Percentiles rank a stretch among this genome's conserved stretches.
Conservation (phyloP, 2,329 filamentous ascomycete genomes). For the Diaporthe citriasiana region DNA sequence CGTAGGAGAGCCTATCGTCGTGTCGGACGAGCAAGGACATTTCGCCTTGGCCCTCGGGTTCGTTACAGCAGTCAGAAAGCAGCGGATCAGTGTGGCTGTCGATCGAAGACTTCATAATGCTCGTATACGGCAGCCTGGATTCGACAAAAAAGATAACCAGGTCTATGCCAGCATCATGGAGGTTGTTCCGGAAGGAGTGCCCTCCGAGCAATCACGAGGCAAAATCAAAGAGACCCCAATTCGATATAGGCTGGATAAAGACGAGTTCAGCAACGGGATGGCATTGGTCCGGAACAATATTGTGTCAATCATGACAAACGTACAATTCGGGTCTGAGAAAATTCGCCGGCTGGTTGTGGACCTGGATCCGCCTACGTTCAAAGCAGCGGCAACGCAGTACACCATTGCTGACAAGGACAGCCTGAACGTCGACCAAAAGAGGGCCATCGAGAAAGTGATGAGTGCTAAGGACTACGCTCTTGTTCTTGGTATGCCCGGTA, state of each 20-base stretch:
- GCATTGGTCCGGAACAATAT: conserved; percentile 94
- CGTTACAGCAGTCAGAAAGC: conserved; percentile 81
- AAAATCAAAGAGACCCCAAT: conserved; percentile 69
- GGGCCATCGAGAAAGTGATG: conserved; percentile 95
- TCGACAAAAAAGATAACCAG: conserved; percentile 84
- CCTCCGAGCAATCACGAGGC: conserved; percentile 64
- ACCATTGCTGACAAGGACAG: conserved; percentile 72
- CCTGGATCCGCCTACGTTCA: conserved; percentile 80
- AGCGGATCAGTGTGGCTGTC: conserved; percentile 87
- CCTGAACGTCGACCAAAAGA: conserved; percentile 89
- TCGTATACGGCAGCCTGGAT: conserved; percentile 80
- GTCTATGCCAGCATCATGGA: conserved; percentile 94
- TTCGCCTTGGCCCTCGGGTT: conserved; percentile 96
- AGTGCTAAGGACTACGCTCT: conserved; percentile 94
- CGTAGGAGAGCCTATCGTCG: conserved; percentile 92
- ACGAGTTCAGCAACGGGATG: conserved; percentile 99
- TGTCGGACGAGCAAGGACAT: conserved; percentile 95
- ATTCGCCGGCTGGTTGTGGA: conserved; percentile 87
- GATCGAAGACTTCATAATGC: conserved; percentile 92
- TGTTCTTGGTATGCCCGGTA: conserved; percentile 98
- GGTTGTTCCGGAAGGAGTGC: conserved; percentile 71
- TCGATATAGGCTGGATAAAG: conserved; percentile 91
- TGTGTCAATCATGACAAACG: conserved; percentile 89
- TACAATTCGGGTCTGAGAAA: conserved; percentile 77
- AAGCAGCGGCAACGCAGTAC: conserved; percentile 73